phyloP scores from a whole-genome alignment of 192 early-diverging fungal genomes.

The Rhizophagus sp. region DNA sequence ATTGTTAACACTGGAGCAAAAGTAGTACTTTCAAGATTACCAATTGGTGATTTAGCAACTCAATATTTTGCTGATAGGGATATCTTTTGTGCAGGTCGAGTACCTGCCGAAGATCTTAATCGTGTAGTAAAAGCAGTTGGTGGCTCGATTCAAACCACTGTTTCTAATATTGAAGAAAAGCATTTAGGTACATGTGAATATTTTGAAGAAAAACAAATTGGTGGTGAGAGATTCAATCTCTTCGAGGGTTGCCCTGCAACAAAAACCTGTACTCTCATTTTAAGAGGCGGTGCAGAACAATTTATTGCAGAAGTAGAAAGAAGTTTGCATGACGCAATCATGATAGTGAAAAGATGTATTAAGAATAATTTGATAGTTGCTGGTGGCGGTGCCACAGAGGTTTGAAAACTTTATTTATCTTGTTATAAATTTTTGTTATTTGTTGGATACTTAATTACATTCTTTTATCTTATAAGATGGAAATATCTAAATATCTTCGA shows the following conservation, averaged over 20 bases:
- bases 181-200: conserved; percentile 88
- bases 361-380: conserved; percentile 96
- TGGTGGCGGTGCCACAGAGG: conserved; percentile 95
- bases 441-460: background rate
- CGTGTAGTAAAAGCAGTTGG: conserved; percentile 96
- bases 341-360: conserved; percentile 97
- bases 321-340: conserved; percentile 97
- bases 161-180: conserved; percentile 74
- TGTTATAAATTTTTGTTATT: background rate
- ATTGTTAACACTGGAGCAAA: conserved; percentile 95
- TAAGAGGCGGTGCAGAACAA: conserved; percentile 98
- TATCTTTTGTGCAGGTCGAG: conserved; percentile 99
- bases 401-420: conserved; percentile 25
- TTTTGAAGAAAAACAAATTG: conserved; percentile 98
- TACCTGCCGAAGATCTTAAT: conserved; percentile 87
- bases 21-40: conserved; percentile 95
- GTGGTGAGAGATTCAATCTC: conserved; percentile 95
- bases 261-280: conserved; percentile 93
- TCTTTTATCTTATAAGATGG: conserved; percentile 65
- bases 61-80: conserved; percentile 99
- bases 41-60: conserved; percentile 98
- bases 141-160: conserved; percentile 89
- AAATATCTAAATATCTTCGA: conserved; percentile 91
- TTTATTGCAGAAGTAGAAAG: conserved; percentile 99
- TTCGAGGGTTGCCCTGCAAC: conserved; percentile 93